Percentiles rank a stretch among this genome's conserved stretches.
Evolutionary conservation across 352 stramenopile genomes (phyloP).

Genomic region (Phytophthora podocarpi): DNA sequence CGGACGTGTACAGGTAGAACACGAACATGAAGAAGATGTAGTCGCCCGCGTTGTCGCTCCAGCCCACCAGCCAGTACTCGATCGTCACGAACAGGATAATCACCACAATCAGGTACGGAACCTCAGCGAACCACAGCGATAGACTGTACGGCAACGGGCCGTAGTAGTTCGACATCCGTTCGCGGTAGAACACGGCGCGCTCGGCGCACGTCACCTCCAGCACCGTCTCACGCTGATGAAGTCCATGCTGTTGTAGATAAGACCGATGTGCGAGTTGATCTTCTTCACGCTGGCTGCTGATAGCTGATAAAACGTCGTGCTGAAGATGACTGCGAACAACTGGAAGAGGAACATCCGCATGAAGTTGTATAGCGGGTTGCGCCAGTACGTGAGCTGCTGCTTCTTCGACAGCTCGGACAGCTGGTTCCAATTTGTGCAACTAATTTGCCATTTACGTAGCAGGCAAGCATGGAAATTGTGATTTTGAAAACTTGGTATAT

Average conservation of each 20-base stretch:
- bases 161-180: too few species aligned
- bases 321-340: conserved; percentile 53
- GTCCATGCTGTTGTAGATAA: conserved; percentile 64
- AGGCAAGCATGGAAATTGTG: too few species aligned
- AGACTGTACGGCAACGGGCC: conserved; percentile 54
- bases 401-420: conserved; percentile 24
- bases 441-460: too few species aligned
- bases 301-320: conserved; percentile 54
- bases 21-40: too few species aligned
- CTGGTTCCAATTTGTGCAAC: too few species aligned
- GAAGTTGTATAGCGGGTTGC: conserved; percentile 20
- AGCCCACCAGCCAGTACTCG: too few species aligned
- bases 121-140: conserved; percentile 55
- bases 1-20: too few species aligned
- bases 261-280: conserved; percentile 53
- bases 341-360: conserved; percentile 50
- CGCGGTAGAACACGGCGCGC: conserved; percentile 47
- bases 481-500: too few species aligned
- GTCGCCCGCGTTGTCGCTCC: too few species aligned
- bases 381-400: conserved; percentile 41
- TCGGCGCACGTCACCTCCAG: conserved; percentile 43
- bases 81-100: too few species aligned
- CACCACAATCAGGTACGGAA: conserved; percentile 55
- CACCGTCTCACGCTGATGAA: conserved; percentile 54
- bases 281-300: conserved; percentile 11